Base-by-base conservation (phyloP, 1,284 basidiomycete species). In the Prillingera fragicola region DNA sequence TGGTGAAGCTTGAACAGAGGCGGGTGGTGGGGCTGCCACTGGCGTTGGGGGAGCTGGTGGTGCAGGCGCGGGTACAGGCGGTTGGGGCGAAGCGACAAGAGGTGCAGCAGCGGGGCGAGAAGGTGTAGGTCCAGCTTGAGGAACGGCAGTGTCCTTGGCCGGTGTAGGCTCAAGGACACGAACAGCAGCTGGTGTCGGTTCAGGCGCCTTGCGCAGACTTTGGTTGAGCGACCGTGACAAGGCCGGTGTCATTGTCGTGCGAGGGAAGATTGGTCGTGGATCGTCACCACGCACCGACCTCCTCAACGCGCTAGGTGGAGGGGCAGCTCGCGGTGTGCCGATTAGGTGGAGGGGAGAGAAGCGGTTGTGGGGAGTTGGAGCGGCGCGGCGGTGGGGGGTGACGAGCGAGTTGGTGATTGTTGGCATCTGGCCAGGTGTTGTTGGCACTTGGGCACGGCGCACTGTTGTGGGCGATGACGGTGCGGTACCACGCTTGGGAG, bases 401-500 rank as follows among this genome's bases (percentile, higher is more conserved):
- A 67, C 59, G 18, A 65, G 52, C 4, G 53, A 55, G 41, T 65
- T 65, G 13, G 62, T 57, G 3, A 65, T 50, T 25, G 56, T 51
- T 5, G 56, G 60, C 45, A 55, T 18, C 18, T 8, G 36, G 22
- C 18, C 23, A 8, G 21, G 36, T 18, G 36, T 12, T 12, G 25
- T 37, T 12, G 56, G 57, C 9, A 56, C 57, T 38, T 50, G 45
- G 37, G 33, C 51, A n/a, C 51, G 55, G 18, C 38, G 31, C 10
- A n/a, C 17, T 3, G 41, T 19, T 17, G 25, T 24, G 6, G 39
- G 42, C 4, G 40, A 5, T 21, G 34, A 4, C n/a, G 33, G 37
- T 23, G 28, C 7, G 2, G 33, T 12, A 18, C 25, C 9, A 8
- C 29, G n/a, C 29, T 3, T 31, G 18, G 6, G 10, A 6, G 9